Evolutionary conservation across 192 early-diverging fungal genomes (phyloP).

Genomic region (Lobulomyces angularis): DNA sequence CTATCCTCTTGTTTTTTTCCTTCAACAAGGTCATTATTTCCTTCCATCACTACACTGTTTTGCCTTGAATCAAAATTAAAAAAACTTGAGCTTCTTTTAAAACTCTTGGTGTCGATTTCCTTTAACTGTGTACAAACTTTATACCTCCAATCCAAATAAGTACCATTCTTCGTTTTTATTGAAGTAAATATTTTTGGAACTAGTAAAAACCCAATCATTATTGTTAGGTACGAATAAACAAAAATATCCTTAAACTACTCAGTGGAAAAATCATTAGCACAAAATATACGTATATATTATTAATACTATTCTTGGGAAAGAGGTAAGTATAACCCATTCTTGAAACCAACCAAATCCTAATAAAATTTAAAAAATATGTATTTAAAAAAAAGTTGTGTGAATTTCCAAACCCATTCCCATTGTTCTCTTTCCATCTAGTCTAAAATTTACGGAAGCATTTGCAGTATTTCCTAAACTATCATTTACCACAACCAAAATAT

Average conservation of each 20-base stretch:
- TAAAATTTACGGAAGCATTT: slow-evolving; percentile 39
- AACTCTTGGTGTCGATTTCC: slow-evolving; percentile 3
- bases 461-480: slow-evolving; percentile 43
- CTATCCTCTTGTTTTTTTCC: neutral
- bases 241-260: slow-evolving; percentile 25
- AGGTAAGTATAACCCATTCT: slow-evolving; percentile 4
- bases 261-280: neutral
- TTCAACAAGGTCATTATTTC: slow-evolving; percentile 8
- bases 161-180: neutral
- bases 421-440: slow-evolving; percentile 47
- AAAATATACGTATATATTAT: slow-evolving; percentile 6
- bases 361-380: slow-evolving; percentile 26
- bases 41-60: neutral
- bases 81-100: neutral
- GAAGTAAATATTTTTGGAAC: slow-evolving; percentile 16
- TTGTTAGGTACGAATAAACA: slow-evolving; percentile 15
- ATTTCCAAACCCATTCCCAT: slow-evolving; percentile 47
- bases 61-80: neutral
- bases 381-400: slow-evolving; percentile 30
- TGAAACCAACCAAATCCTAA: slow-evolving; percentile 11
- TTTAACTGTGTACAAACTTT: slow-evolving; percentile 5
- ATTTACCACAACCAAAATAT: slow-evolving; percentile 42
- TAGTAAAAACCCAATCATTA: slow-evolving; percentile 12
- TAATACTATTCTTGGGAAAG: slow-evolving; percentile 2
- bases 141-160: slow-evolving; percentile 6